A percentile compares a stretch with the other conserved stretches of the same genome.
Evolutionary conservation across 139 green algal genomes (phyloP).

Genomic region (Desmodesmus armatus): DNA sequence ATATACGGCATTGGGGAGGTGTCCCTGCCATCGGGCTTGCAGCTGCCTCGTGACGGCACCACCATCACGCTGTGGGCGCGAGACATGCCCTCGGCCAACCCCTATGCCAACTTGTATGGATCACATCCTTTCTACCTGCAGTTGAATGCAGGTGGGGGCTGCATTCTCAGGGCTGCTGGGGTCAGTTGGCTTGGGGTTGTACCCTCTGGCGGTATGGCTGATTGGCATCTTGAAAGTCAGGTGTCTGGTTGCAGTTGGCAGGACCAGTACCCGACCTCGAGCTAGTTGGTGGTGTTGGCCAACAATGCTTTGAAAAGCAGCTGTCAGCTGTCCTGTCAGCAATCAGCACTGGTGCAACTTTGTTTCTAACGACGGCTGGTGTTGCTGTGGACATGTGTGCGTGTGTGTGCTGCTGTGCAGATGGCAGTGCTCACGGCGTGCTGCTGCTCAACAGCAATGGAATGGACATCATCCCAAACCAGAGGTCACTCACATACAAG

Average conservation of each 20-base stretch:
- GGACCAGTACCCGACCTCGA: background rate
- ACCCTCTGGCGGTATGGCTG: background rate
- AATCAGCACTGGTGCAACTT: background rate
- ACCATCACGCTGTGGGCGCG: constrained; percentile 58
- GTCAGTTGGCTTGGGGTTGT: background rate
- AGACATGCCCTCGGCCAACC: constrained; percentile 50
- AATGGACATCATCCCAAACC: constrained; percentile 26
- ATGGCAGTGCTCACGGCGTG: constrained; percentile 31
- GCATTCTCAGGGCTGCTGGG: too few species aligned
- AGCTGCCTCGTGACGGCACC: constrained; percentile 41
- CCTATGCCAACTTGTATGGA: constrained; percentile 71
- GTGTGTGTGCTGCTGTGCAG: background rate
- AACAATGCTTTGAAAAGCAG: background rate
- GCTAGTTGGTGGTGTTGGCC: background rate
- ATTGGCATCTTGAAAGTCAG: background rate
- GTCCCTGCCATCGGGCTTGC: constrained; percentile 24
- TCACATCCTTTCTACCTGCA: constrained; percentile 67
- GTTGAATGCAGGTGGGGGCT: constrained; percentile 38
- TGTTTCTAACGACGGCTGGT: background rate
- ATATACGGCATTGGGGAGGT: constrained; percentile 68
- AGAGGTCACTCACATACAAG: constrained; percentile 35
- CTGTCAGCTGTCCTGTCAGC: background rate
- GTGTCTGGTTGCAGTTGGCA: background rate
- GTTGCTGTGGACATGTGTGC: background rate
- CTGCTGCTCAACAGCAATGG: constrained; percentile 43